Evolutionary conservation across 257 asterid genomes (phyloP), one percentile per base, ranked within the genome.

Genomic region (Phtheirospermum japonicum): DNA sequence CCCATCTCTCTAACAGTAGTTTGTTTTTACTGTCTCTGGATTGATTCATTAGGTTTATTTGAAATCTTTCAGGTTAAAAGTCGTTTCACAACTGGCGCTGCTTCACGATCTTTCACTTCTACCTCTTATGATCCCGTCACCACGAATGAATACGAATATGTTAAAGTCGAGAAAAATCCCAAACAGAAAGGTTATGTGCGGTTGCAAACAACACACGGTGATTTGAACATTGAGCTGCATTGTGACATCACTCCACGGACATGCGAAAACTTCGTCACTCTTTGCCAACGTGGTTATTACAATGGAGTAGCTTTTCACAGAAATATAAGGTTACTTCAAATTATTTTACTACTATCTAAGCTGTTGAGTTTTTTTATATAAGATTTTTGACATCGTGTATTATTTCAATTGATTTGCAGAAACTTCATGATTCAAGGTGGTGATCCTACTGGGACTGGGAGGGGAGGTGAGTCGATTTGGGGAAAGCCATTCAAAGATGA

Each of bases 341-440:
- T 32, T 65, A 31, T 54, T 57, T 61, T n/a, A n/a, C 49, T 59
- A 50, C 52, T 45, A 26, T 52, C 52, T 28, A 43, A n/a, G 57
- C 31, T 39, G 45, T 39, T 8, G 10, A 39, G 45, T 39, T 11
- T 11, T 11, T 11, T 10, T 10, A 40, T 2, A 11, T 60, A 13
- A 49, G 18, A 6, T 61, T 12, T 68, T 30, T 73, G 67, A 69
- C 54, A 30, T 59, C 45, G 39, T 48, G 36, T 63, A 52, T 56
- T 65, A 48, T 59, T 71, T 45, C 57, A 9, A 49, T 48, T 39
- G 59, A 68, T 65, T 16, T 73, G 78, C 73, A 89, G 99, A 76
- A 93, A 93, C 81, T 93, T 89, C 73, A 89, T 89, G 97, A 82
- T 93, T 77, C 97, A 93, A 82, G 99, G 99, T 28, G 99, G 97